Evolutionary conservation across 2,329 filamentous ascomycete genomes (phyloP), one percentile per base, ranked within the genome.

Genomic region (Colletotrichum truncatum): DNA sequence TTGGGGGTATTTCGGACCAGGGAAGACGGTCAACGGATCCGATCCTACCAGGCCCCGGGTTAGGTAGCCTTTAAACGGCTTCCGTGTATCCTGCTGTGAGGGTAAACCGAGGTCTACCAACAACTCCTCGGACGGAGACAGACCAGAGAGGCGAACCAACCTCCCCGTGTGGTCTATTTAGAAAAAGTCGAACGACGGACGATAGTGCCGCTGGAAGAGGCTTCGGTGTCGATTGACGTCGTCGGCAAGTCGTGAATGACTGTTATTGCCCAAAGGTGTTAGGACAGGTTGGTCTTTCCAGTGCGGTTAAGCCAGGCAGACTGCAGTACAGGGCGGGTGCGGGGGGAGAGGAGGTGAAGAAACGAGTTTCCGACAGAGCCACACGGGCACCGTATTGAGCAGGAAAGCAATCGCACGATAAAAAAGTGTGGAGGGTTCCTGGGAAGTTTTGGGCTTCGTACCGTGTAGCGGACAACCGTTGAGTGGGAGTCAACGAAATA

Each of bases 141-240:
- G 76, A 75, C 74, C 75, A 75, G 74, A 76, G 75, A 77, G 75
- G 73, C 39, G 67, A 71, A 57, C 70, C 70, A 70, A 76, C 76
- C 75, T 77, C 75, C 70, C 75, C 73, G 74, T 73, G 76, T 74
- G 54, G 41, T 46, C 41, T 43, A 43, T n/a, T n/a, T 9, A 23
- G 18, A 43, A 16, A 7, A 49, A 18, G 41, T 61, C 56, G 48
- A 41, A 34, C 39, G 48, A 28, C 39, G 49, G 48, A 39, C 32
- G 39, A 28, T n/a, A 21, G 9, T 26, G 63, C 34, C 58, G 57
- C 48, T 9, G 16, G 30, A 12, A n/a, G 16, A 28, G 34, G 25
- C 25, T 30, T 36, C 26, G 46, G 32, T 18, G 36, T 51, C 11
- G 30, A 58, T 52, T 53, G 59, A 39, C 36, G 64, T 64, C 10